Percentiles rank a stretch among this genome's conserved stretches.
phyloP scores from a whole-genome alignment of 106 monocot genomes.

The Phalaenopsis aphrodite region DNA sequence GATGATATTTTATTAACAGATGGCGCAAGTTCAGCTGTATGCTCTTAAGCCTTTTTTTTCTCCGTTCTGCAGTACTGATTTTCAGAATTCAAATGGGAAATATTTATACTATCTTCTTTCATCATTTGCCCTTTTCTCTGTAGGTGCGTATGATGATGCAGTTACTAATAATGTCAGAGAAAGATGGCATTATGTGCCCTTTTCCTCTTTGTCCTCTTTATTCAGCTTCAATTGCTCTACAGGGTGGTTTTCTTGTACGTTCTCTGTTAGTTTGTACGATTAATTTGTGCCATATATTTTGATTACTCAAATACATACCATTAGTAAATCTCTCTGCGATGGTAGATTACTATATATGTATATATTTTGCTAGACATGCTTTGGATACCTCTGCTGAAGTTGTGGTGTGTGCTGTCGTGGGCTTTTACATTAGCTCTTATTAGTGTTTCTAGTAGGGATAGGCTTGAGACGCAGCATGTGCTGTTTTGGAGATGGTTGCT shows the following conservation, averaged over 20 bases:
- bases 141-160: conserved; percentile 99
- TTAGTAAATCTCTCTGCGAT: no score
- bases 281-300: no score
- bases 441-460: no score
- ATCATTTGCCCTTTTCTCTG: neutral
- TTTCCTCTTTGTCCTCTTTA: conserved; percentile 94
- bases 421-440: no score
- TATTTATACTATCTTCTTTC: neutral
- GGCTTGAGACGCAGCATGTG: no score
- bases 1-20: conserved; percentile 94
- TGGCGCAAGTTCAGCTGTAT: conserved; percentile 91
- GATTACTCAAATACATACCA: no score
- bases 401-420: no score
- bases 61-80: neutral
- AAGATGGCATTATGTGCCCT: conserved; percentile 93
- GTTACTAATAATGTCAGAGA: conserved; percentile 64
- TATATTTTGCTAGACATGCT: no score
- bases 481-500: no score
- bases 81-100: neutral
- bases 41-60: neutral
- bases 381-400: no score
- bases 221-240: conserved; percentile 92
- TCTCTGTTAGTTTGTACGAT: neutral
- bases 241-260: conserved; percentile 91
- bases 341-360: no score